A percentile compares a stretch with the other conserved stretches of the same genome.
Evolutionary conservation across 768 basidiomycete species (phyloP).

Genomic region (Psilocybe sp.): DNA sequence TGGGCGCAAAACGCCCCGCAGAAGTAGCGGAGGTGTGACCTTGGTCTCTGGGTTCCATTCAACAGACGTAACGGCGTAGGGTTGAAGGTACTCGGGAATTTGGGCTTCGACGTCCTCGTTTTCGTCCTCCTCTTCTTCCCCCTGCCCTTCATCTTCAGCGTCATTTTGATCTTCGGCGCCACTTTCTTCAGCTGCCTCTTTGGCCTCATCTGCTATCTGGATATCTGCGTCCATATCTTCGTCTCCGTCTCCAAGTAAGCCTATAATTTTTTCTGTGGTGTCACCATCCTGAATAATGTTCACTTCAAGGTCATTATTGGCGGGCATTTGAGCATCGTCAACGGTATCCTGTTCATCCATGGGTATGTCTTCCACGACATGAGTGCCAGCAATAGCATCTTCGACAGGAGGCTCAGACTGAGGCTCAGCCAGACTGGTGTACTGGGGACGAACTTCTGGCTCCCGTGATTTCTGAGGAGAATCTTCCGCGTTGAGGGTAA

Average conservation of each 20-base stretch:
- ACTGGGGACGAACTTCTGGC: neutral
- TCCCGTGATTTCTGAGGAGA: too few species aligned
- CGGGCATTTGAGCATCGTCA: neutral
- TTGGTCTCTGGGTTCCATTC: constrained; percentile 60
- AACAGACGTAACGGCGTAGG: constrained; percentile 70
- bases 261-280: neutral
- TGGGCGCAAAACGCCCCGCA: constrained; percentile 85
- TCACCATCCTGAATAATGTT: neutral
- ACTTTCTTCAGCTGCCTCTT: constrained; percentile 6
- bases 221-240: neutral
- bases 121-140: constrained; percentile 24
- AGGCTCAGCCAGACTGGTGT: neutral
- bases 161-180: constrained; percentile 2
- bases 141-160: constrained; percentile 22
- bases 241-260: neutral
- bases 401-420: neutral
- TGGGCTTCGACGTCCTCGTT: constrained; percentile 30
- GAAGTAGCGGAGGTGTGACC: constrained; percentile 65
- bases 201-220: constrained; percentile 1
- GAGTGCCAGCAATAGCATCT: too few species aligned
- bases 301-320: neutral
- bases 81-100: constrained; percentile 57
- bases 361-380: too few species aligned
- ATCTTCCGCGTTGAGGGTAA: too few species aligned
- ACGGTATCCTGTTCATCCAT: neutral